Conservation (phyloP, 768 basidiomycete genomes). For the Mycena galopus region DNA sequence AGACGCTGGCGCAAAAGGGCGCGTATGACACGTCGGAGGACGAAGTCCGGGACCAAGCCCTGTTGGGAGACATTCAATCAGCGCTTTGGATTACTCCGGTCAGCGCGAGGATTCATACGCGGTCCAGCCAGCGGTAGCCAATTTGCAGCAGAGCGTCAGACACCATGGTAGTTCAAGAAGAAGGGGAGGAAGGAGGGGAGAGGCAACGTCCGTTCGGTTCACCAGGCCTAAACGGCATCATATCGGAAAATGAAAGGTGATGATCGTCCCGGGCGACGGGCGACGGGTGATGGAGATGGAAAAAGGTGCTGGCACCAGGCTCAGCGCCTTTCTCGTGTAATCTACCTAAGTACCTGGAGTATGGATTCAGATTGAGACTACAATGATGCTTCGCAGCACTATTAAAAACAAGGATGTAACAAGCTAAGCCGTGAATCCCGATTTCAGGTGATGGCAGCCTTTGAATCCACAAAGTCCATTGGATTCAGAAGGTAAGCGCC, state of each 20-base stretch:
- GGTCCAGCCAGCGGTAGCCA: slow-evolving; percentile 37
- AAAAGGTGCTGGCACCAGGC: too few species aligned
- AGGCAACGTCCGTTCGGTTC: neutral
- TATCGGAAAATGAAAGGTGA: neutral
- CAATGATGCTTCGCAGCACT: too few species aligned
- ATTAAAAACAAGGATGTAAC: too few species aligned
- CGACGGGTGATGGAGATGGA: too few species aligned
- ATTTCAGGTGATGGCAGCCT: too few species aligned
- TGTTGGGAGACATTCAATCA: slow-evolving; percentile 37
- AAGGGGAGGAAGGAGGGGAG: neutral
- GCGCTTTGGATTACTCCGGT: slow-evolving; percentile 31
- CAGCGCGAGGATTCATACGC: slow-evolving; percentile 29
- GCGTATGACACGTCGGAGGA: slow-evolving; percentile 62
- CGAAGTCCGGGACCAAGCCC: slow-evolving; percentile 74
- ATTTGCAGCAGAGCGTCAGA: slow-evolving; percentile 32
- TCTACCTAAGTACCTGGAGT: too few species aligned
- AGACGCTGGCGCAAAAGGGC: slow-evolving; percentile 37
- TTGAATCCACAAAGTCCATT: too few species aligned
- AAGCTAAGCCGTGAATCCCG: too few species aligned
- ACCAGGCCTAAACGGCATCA: neutral
- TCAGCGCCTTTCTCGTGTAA: too few species aligned
- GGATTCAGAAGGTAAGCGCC: too few species aligned
- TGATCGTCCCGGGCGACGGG: too few species aligned
- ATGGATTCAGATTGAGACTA: too few species aligned
- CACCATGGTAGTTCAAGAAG: slow-evolving; percentile 26